A percentile compares a stretch with the other conserved stretches of the same genome.
phyloP scores from a whole-genome alignment of 345 rosid genomes.

The Isatis tinctoria region DNA sequence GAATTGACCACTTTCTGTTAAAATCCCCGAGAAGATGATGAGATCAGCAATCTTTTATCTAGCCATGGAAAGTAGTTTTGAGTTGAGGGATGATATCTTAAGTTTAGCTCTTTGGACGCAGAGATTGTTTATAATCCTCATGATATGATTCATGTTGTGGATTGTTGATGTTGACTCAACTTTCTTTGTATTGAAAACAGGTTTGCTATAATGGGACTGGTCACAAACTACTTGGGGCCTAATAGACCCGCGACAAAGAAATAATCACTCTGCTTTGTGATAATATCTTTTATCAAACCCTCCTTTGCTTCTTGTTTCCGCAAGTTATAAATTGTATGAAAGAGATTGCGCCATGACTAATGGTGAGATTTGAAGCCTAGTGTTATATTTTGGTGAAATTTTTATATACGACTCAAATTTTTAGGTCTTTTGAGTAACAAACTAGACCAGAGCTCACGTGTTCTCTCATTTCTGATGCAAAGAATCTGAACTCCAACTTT shows the following conservation, averaged over 20 bases:
- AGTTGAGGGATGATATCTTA: not conserved
- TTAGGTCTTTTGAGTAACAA: not conserved
- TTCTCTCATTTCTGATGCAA: not conserved
- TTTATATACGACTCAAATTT: not conserved
- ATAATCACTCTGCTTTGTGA: conserved; percentile 1
- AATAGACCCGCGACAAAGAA: conserved; percentile 59
- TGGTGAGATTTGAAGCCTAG: not conserved
- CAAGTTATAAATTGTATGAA: not conserved
- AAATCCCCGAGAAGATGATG: no score
- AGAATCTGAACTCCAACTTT: not conserved
- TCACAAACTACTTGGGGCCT: conserved; percentile 84
- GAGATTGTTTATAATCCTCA: not conserved
- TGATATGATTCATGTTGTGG: not conserved
- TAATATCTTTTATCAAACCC: not conserved
- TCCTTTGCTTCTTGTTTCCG: conserved; percentile 15
- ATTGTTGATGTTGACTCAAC: conserved; percentile 8
- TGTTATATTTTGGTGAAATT: not conserved
- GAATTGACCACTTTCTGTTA: not conserved
- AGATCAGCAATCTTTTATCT: no score
- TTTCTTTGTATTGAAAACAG: conserved; percentile 36
- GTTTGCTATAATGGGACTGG: conserved; percentile 98
- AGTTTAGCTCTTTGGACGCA: not conserved
- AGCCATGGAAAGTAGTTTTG: not conserved
- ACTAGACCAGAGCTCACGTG: not conserved
- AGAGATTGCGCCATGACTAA: not conserved